Conservation (phyloP, 495 filamentous ascomycete species). For the Talaromyces liani region DNA sequence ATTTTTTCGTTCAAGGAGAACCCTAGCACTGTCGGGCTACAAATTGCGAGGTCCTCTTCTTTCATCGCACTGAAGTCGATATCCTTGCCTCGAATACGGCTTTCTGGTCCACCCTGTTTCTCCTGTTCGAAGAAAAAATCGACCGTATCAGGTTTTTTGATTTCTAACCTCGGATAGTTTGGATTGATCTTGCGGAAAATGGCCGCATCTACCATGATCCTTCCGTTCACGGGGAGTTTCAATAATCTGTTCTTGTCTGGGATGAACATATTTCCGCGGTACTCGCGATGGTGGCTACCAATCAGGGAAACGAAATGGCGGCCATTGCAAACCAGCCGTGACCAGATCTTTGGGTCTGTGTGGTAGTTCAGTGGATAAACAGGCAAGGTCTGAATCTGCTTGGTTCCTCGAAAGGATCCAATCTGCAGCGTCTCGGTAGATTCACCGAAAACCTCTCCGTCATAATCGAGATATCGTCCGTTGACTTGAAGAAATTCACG, state of each 20-base stretch:
- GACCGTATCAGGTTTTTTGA: constrained; percentile 2
- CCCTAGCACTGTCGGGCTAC: constrained; percentile 21
- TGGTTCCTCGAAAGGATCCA: constrained; percentile 1
- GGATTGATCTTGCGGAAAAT: constrained; percentile 16
- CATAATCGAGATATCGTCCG: constrained; percentile 1
- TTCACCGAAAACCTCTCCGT: constrained; percentile 7
- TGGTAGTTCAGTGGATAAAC: constrained; percentile 7
- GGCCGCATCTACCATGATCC: constrained; percentile 14
- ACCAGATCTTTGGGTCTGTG: constrained; percentile 6
- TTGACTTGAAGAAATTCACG: constrained; percentile 7
- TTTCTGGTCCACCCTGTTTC: neutral
- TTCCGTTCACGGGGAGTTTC: constrained; percentile 10
- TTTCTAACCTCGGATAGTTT: constrained; percentile 11
- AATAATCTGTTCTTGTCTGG: constrained; percentile 9
- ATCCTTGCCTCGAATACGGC: constrained; percentile 9
- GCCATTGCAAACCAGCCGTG: constrained; percentile 4
- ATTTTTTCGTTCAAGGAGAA: constrained; percentile 17
- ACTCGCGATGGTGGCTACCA: constrained; percentile 12
- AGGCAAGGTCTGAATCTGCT: constrained; percentile 3
- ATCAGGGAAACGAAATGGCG: constrained; percentile 13
- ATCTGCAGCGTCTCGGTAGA: constrained; percentile 2
- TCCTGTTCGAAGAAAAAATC: neutral
- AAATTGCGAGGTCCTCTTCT: constrained; percentile 19
- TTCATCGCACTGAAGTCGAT: constrained; percentile 14
- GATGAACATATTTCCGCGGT: constrained; percentile 14